Base-by-base conservation (phyloP, 768 basidiomycete species). In the Pleurotus sapidus region DNA sequence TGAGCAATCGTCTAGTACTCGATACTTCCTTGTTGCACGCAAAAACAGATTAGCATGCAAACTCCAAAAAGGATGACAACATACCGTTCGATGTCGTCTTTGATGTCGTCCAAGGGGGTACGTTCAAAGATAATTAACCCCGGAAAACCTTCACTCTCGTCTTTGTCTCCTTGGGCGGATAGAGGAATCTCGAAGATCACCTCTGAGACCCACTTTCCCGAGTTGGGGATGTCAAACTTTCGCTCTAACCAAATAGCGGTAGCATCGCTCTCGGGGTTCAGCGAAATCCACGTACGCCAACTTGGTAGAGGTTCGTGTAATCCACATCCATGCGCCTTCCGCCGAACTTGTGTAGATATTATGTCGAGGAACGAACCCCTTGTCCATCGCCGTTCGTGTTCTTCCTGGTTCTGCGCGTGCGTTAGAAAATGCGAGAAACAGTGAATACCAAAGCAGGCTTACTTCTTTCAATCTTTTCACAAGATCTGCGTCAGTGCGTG, bases 211-310 rank as follows among this genome's bases (percentile, higher is more conserved):
- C 89, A 90, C 39, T 71, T 59, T 2, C 88, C 88, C 2, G 86
- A 86, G 5, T 72, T 67, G 0, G 87, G 86, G 11, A 90, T 77
- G 60, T 86, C 77, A 59, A 92, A 91, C 68, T 93, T 93, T 61
- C 78, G 77, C 64, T 91, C 85, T 42, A 91, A 63, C 90, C 90
- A 92, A 39, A 91, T 89, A 3, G 89, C 88, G 6, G 89, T 91
- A 17, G 81, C 83, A 63, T 91, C 88, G 61, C 77, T 84, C 57
- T 84, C 84, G 11, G 83, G 81, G 64, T 91, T 91, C 63, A 83
- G 75, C 2, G 89, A 89, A n/a, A 92, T 65, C 90, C 89, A 91
- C 39, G 84, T 68, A 23, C 78, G 75, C 86, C 88, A 91, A 5
- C 80, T 70, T 2, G 69, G 62, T 34, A 34, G 11, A 46, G 64